Evolutionary conservation across 164 flowering plant species (phyloP).

Genomic region (Sextonia rubra): DNA sequence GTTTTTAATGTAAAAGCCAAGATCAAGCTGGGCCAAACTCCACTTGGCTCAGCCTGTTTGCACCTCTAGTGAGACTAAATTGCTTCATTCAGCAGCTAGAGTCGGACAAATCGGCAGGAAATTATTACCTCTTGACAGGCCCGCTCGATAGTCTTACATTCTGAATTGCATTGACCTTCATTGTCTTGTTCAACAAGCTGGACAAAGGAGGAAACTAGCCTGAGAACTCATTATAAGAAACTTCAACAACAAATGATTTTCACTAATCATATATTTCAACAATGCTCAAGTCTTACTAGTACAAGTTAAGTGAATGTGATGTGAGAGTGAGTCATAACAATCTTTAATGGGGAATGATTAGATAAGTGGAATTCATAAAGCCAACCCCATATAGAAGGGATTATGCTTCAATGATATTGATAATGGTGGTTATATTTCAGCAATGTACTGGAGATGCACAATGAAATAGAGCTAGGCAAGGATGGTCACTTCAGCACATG

Average conservation of each 20-base stretch:
- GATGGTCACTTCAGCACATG: too few species aligned
- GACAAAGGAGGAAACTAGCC: conserved; percentile 6
- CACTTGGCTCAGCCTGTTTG: neutral
- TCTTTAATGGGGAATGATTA: neutral
- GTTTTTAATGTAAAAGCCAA: too few species aligned
- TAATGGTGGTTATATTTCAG: neutral
- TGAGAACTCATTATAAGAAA: neutral
- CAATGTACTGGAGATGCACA: too few species aligned
- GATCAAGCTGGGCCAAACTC: too few species aligned
- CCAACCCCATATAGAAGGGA: neutral
- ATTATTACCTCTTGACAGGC: conserved; percentile 85
- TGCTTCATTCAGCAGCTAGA: neutral
- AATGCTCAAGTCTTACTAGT: neutral
- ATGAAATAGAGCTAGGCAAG: too few species aligned
- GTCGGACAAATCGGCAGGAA: neutral
- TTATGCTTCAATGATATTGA: neutral
- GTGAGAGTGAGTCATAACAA: neutral
- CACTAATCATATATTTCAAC: neutral
- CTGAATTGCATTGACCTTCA: conserved; percentile 86
- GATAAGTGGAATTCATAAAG: neutral
- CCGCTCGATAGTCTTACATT: conserved; percentile 88
- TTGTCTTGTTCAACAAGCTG: conserved; percentile 83
- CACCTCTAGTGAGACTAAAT: neutral
- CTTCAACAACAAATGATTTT: conserved; percentile 2
- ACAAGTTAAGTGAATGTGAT: neutral